Conservation (phyloP, 768 basidiomycete genomes). For the Macrolepiota fuliginosa region DNA sequence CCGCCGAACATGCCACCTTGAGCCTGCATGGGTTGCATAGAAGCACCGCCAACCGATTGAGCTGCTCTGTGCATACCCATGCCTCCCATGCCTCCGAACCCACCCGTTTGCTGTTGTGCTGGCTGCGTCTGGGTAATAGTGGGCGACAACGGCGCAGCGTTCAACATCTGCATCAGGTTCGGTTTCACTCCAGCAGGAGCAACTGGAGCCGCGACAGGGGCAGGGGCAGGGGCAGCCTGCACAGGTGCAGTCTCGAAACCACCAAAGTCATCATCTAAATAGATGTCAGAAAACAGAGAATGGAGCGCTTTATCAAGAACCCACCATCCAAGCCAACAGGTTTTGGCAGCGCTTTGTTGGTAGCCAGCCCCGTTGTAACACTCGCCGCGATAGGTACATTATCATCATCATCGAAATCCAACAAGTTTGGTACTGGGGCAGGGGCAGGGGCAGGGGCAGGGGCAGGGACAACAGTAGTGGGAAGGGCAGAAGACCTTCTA, state of each 20-base stretch:
- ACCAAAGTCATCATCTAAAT: conserved; percentile 75
- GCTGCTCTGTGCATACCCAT: conserved; percentile 15
- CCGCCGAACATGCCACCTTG: conserved; percentile 32
- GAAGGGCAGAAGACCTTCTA: conserved; percentile 35
- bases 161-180: conserved; percentile 52
- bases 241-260: conserved; percentile 80
- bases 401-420: conserved; percentile 77
- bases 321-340: conserved; percentile 42
- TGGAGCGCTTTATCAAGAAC: conserved; percentile 5
- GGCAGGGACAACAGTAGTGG: conserved; percentile 26
- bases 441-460: conserved; percentile 37
- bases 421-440: conserved; percentile 61
- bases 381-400: conserved; percentile 23
- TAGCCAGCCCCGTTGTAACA: conserved; percentile 24
- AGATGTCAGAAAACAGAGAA: conserved; percentile 6
- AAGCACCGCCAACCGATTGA: conserved; percentile 28
- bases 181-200: conserved; percentile 31
- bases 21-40: conserved; percentile 31
- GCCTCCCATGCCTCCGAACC: conserved; percentile 22
- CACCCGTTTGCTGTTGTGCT: conserved; percentile 26
- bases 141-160: conserved; percentile 26
- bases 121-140: conserved; percentile 26
- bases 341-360: conserved; percentile 54
- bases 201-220: conserved; percentile 34
- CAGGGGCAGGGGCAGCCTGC: conserved; percentile 29